Percentiles rank a stretch among this genome's conserved stretches.
Evolutionary conservation across 768 basidiomycete species (phyloP).

Genomic region (Suillus variegatus): DNA sequence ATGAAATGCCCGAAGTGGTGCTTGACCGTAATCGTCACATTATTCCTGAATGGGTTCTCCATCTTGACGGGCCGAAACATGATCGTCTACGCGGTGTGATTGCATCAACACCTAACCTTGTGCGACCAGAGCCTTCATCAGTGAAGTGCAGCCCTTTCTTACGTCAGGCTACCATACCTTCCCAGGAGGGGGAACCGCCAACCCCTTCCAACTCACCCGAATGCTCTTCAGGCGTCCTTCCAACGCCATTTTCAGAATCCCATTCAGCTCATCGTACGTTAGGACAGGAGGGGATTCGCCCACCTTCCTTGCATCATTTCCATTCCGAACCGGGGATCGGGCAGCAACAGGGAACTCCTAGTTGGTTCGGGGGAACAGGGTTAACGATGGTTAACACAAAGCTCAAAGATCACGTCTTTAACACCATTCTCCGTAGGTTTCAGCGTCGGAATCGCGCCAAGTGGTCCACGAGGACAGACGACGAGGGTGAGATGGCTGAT

Average conservation of each 20-base stretch:
- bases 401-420: conserved; percentile 95
- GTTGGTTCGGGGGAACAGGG: conserved; percentile 85
- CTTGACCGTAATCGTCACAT: conserved; percentile 95
- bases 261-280: conserved; percentile 18
- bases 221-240: conserved; percentile 34
- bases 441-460: conserved; percentile 46
- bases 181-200: conserved; percentile 44
- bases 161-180: conserved; percentile 38
- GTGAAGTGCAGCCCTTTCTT: conserved; percentile 43
- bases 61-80: conserved; percentile 45
- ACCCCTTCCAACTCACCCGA: conserved; percentile 54
- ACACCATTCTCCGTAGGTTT: conserved; percentile 78
- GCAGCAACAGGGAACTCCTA: conserved; percentile 37
- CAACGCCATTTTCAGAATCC: conserved; percentile 26
- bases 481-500: conserved; percentile 54
- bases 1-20: conserved; percentile 93
- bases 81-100: conserved; percentile 53
- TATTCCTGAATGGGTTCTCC: conserved; percentile 89
- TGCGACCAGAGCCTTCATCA: conserved; percentile 20
- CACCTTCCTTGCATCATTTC: conserved; percentile 42
- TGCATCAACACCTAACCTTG: conserved; percentile 74
- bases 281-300: conserved; percentile 27
- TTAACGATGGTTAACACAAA: conserved; percentile 93
- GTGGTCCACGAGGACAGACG: conserved; percentile 48
- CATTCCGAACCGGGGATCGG: conserved; percentile 40